Conservation (phyloP, 306 rosid species). For the Pyrus pyrifolia region DNA sequence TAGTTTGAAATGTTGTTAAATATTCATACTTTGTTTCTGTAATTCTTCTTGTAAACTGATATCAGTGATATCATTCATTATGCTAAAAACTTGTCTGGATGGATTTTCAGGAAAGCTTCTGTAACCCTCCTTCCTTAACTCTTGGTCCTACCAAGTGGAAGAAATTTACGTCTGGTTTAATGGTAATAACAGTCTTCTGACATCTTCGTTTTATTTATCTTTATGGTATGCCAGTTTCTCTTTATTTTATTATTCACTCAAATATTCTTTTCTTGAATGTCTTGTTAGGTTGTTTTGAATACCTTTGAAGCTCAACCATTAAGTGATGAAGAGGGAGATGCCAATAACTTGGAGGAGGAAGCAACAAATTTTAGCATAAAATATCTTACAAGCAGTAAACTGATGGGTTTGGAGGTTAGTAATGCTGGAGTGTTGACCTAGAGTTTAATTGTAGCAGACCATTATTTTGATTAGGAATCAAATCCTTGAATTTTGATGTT, state of each 20-base stretch:
- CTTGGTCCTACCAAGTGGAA: conserved; percentile 77
- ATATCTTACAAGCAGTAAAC: conserved; percentile 94
- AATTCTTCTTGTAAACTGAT: too few species aligned
- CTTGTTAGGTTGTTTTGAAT: conserved; percentile 60
- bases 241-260: conserved; percentile 3
- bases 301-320: conserved; percentile 95
- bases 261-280: conserved; percentile 12
- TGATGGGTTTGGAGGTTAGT: conserved; percentile 90
- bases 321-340: conserved; percentile 92
- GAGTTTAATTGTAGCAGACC: conserved; percentile 6
- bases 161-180: conserved; percentile 71
- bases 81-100: conserved; percentile 14
- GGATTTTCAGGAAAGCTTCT: conserved; percentile 68
- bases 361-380: conserved; percentile 85
- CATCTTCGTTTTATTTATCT: neutral
- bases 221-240: neutral
- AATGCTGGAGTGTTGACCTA: conserved; percentile 12
- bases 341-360: conserved; percentile 86
- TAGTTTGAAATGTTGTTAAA: too few species aligned
- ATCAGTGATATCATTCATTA: neutral
- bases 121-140: conserved; percentile 61
- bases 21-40: too few species aligned
- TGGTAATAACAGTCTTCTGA: conserved; percentile 32
- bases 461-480: conserved; percentile 7
- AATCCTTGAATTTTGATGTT: neutral